phyloP scores from a whole-genome alignment of 179 eudicot species.

The Spergularia azorica region DNA sequence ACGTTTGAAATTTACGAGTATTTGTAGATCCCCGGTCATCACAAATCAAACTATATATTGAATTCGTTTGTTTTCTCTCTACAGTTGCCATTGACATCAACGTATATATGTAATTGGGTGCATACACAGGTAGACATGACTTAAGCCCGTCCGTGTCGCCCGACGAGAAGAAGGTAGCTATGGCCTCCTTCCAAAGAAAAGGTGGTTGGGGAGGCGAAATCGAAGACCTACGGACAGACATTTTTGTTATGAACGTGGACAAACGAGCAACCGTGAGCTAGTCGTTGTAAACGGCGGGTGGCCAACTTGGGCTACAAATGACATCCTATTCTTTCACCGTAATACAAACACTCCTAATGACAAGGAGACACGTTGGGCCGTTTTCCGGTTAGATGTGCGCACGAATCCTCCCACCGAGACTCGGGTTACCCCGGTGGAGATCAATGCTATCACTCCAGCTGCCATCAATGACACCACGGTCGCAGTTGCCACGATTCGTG shows the following conservation, averaged over 20 bases:
- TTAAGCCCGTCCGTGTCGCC: conserved; percentile 16
- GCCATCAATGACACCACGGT: conserved; percentile 15
- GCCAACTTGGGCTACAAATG: conserved; percentile 9
- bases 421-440: conserved; percentile 11
- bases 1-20: too few species aligned
- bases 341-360: not conserved
- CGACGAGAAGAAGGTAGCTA: not conserved
- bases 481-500: conserved; percentile 16
- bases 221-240: conserved; percentile 5
- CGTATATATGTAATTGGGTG: too few species aligned
- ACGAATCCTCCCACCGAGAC: not conserved
- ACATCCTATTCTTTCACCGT: conserved; percentile 12
- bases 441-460: conserved; percentile 25
- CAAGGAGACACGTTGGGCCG: not conserved
- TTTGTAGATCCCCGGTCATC: too few species aligned
- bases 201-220: conserved; percentile 11
- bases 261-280: not conserved
- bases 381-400: conserved; percentile 3
- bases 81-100: too few species aligned
- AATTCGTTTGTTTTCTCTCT: too few species aligned
- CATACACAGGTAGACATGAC: not conserved
- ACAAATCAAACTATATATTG: too few species aligned
- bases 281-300: conserved; percentile 3
- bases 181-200: not conserved
- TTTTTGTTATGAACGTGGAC: not conserved